These are phyloP conservation scores for Psidium friedrichsthalianum DNA, from an alignment of 345 rosid species.

Conservation along the genomic window DNA sequence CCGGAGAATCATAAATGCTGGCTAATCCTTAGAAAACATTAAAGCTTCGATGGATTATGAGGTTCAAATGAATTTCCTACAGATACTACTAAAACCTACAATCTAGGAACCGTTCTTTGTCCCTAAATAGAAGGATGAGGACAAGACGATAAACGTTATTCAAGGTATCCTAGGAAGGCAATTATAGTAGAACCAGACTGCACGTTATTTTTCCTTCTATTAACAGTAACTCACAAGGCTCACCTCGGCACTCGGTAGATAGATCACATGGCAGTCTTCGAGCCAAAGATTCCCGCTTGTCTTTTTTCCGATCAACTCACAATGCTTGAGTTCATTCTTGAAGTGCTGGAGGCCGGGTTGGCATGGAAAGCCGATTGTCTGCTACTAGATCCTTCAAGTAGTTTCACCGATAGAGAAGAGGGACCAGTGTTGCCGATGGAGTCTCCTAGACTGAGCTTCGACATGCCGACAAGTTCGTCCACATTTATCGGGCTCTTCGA, in stretches of 20 bases:
- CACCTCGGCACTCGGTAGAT: background rate
- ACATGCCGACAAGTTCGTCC: conserved; percentile 86
- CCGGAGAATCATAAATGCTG: background rate
- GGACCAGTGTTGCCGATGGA: conserved; percentile 39
- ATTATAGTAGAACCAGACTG: background rate
- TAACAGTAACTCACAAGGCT: background rate
- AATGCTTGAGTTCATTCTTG: conserved; percentile 33
- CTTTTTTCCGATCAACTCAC: background rate
- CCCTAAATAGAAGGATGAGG: background rate
- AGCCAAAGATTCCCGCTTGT: background rate
- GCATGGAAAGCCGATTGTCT: conserved; percentile 96
- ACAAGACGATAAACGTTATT: background rate
- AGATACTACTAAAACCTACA: background rate
- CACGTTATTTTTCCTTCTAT: conserved; percentile 5
- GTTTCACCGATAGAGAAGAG: conserved; percentile 61
- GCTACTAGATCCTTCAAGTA: conserved; percentile 47
- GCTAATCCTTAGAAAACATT: background rate
- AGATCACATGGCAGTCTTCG: conserved; percentile 24
- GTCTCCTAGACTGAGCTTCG: conserved; percentile 78
- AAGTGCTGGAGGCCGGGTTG: conserved; percentile 43
- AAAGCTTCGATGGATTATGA: background rate
- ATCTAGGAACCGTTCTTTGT: background rate
- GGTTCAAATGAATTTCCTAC: conserved; percentile 2
- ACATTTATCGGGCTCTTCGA: conserved; percentile 85
- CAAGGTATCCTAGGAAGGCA: background rate